Evolutionary conservation across 371 early-diverging fungal genomes (phyloP), one percentile per base, ranked within the genome.

Genomic region (Rhizopus sp.): DNA sequence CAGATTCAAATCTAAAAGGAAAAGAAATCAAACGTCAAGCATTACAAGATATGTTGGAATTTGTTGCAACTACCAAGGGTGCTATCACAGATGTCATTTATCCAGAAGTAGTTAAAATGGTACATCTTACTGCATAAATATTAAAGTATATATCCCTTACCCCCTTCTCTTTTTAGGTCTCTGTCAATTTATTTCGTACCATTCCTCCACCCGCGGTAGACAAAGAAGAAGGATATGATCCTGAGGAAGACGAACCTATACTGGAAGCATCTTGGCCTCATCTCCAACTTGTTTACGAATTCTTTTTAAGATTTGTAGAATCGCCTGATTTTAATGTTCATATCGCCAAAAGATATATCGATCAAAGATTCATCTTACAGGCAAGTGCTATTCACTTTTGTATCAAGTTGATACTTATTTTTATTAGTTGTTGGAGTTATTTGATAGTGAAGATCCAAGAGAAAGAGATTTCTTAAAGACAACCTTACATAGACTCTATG

Each of bases 401-500:
- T 9, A 30, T 12, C 16, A 2, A 31, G 8, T 8, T 12, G 17
- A 34, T 31, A 37, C 8, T 15, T 7, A 30, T 29, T 39, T 8
- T 23, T 55, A 40, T 7, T 70, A 94, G 93, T 73, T 97, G 13
- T 72, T 98, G 47, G 96, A 93, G 30, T 74, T 98, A 7, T 98
- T 98, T 74, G 97, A 98, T 72, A 93, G 92, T 65, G 97, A 97
- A 71, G 98, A 98, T 77, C 96, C 96, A 10, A 85, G 97, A 48
- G 98, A 98, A 81, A 87, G 98, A 45, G 98, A 98, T 68, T 94
- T 94, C 64, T 77, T 97, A 44, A 98, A 98, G 64, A 98, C 98
- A 5, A 97, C 95, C 6, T 76, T 98, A 51, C 98, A 98, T 72
- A 78, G 98, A 32, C 89, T 98, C 16, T 98, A 98, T 66, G 98